Conservation (phyloP, 78 protist genomes). For the Isochrysis galbana region DNA sequence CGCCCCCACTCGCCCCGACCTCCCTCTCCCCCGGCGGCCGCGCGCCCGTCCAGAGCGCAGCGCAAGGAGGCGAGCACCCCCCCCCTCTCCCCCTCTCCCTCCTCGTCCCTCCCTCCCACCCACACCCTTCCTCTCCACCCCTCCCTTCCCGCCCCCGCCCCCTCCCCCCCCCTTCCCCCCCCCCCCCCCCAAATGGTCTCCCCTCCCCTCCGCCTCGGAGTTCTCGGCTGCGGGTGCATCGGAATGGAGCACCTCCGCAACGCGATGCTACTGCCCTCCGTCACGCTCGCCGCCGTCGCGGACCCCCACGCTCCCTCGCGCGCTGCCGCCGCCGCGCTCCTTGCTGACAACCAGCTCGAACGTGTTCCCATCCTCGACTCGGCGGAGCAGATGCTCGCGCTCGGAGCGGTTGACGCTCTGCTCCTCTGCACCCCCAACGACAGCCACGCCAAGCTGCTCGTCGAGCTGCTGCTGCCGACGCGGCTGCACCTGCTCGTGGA, state of each 20-base stretch:
- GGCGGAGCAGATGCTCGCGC: neutral
- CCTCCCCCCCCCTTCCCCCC: too few relatives aligned
- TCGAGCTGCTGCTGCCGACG: neutral
- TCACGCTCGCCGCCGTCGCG: neutral
- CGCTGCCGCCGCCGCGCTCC: neutral
- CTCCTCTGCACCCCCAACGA: constrained; percentile 8
- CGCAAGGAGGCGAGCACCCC: too few relatives aligned
- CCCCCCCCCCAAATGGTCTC: too few relatives aligned
- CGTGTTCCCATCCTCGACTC: neutral
- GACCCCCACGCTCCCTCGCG: neutral
- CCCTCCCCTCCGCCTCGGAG: constrained; percentile 6
- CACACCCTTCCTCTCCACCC: too few relatives aligned
- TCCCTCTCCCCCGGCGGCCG: too few relatives aligned
- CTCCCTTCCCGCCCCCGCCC: too few relatives aligned
- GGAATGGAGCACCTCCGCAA: neutral
- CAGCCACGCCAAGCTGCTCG: neutral
- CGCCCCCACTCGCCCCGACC: too few relatives aligned
- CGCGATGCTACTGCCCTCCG: neutral
- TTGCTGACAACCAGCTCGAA: neutral
- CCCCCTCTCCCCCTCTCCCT: too few relatives aligned
- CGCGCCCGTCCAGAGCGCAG: too few relatives aligned
- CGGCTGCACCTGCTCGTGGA: neutral
- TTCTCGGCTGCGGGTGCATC: constrained; percentile 1
- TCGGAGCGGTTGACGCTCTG: neutral
- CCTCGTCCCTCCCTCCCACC: too few relatives aligned